phyloP scores from a whole-genome alignment of 495 filamentous ascomycete species.

The Xylaria telfairii region DNA sequence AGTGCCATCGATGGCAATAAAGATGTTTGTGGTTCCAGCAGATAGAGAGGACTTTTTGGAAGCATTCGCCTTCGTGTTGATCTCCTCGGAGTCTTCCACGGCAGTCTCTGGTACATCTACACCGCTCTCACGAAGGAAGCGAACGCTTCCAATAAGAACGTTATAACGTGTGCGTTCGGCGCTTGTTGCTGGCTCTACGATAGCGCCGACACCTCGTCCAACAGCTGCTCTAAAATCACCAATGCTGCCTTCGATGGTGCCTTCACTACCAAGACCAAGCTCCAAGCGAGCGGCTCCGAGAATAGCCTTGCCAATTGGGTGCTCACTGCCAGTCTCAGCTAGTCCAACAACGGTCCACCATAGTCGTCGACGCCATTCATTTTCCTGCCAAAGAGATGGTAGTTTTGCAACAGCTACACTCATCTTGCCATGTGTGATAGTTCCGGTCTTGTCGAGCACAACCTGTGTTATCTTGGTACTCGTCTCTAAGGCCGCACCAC shows the following conservation, averaged over 20 bases:
- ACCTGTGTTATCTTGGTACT: constrained; percentile 90
- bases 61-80: constrained; percentile 53
- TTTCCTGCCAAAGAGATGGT: constrained; percentile 70
- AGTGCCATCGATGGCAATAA: constrained; percentile 80
- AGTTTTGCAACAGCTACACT: constrained; percentile 75
- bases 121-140: constrained; percentile 72
- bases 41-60: constrained; percentile 36
- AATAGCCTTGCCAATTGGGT: constrained; percentile 91
- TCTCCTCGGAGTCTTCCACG: constrained; percentile 59
- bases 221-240: constrained; percentile 84
- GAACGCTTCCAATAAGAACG: constrained; percentile 82
- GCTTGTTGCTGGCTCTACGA: constrained; percentile 75
- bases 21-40: constrained; percentile 85
- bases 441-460: constrained; percentile 99
- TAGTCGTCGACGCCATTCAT: constrained; percentile 70
- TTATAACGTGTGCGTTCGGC: constrained; percentile 71
- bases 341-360: constrained; percentile 97
- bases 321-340: constrained; percentile 91
- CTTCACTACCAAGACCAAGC: constrained; percentile 73
- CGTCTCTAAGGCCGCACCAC: constrained; percentile 89
- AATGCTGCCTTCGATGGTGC: constrained; percentile 77
- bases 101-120: constrained; percentile 69
- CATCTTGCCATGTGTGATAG: constrained; percentile 94
- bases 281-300: constrained; percentile 72
- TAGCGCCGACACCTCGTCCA: constrained; percentile 83